These are phyloP conservation scores for Hypoxylon sp. DNA, from an alignment of 2,329 filamentous ascomycete genomes.

Conservation along the genomic window DNA sequence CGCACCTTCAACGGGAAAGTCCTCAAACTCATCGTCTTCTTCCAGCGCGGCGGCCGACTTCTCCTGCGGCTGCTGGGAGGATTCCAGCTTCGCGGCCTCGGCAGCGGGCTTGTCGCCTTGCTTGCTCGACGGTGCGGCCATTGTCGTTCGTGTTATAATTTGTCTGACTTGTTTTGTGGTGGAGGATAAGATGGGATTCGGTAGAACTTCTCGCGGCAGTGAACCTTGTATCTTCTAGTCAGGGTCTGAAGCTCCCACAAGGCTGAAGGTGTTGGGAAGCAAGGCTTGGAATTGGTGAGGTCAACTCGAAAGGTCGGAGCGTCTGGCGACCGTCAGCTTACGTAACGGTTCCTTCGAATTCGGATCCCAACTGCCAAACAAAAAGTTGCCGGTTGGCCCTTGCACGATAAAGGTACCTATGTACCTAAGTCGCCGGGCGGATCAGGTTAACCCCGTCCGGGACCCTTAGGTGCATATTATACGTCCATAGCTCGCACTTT, in stretches of 20 bases:
- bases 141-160: slow-evolving; percentile 16
- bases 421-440: slow-evolving; percentile 9
- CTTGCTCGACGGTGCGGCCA: slow-evolving; percentile 39
- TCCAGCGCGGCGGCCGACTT: slow-evolving; percentile 77
- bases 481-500: no score
- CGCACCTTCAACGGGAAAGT: slow-evolving; percentile 94
- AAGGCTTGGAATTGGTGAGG: slow-evolving; percentile 15
- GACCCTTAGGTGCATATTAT: no score
- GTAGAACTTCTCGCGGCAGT: no score
- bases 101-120: slow-evolving; percentile 49
- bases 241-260: not conserved
- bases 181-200: not conserved
- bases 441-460: slow-evolving; percentile 21
- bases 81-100: slow-evolving; percentile 53
- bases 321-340: slow-evolving; percentile 14
- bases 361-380: slow-evolving; percentile 3
- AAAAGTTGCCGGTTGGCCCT: not conserved
- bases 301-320: slow-evolving; percentile 3
- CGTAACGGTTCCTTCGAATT: slow-evolving; percentile 4
- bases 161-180: not conserved
- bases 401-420: not conserved
- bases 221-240: not conserved
- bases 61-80: slow-evolving; percentile 61
- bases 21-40: slow-evolving; percentile 99
- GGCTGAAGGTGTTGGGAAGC: slow-evolving; percentile 20